Evolutionary conservation across 2,329 filamentous ascomycete species (phyloP), one percentile per base, ranked within the genome.

Genomic region (Pseudogymnoascus sp.): DNA sequence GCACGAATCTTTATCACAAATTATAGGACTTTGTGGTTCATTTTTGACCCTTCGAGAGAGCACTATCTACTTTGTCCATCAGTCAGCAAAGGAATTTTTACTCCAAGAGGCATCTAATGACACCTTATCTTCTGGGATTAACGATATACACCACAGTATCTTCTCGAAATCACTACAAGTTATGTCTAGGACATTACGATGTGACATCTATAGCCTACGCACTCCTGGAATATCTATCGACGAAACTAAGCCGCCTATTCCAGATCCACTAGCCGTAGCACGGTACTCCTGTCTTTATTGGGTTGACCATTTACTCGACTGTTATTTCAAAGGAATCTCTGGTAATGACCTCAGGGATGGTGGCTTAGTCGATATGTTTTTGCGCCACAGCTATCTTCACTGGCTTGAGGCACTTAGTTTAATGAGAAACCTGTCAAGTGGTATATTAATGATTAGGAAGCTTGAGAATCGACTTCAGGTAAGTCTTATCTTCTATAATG

Each of bases 51-150:
- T 76, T 36, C 69, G 68, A 38, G 60, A 75, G 0, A 63, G 40
- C 1, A 65, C 31, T 0, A 49, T 79, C 5, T 74, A 69, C 49
- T 74, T 78, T 64, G 71, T 80, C 0, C 77, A 80, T 64, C 74
- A 77, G 63, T 79, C 77, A 3, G 78, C 76, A 0, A 78, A 78
- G 65, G 77, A 80, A 16, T 78, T 71, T 65, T 63, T 81, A 1
- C 31, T 63, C 5, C 34, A 68, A 25, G 62, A 69, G 7, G 67
- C 65, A 59, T 61, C 59, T 5, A n/a, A 60, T n/a, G 42, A 64
- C 11, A 67, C 78, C 4, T 75, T 77, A 42, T 70, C 73, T 3
- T 56, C 14, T 25, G 72, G 74, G 1, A 34, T 60, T 3, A 40
- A 62, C 18, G 38, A 67, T 2, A 63, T 68, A 14, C 75, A 80